phyloP scores from a whole-genome alignment of 1,139 yeast genomes.

The Debaryomycetaceae sp. region DNA sequence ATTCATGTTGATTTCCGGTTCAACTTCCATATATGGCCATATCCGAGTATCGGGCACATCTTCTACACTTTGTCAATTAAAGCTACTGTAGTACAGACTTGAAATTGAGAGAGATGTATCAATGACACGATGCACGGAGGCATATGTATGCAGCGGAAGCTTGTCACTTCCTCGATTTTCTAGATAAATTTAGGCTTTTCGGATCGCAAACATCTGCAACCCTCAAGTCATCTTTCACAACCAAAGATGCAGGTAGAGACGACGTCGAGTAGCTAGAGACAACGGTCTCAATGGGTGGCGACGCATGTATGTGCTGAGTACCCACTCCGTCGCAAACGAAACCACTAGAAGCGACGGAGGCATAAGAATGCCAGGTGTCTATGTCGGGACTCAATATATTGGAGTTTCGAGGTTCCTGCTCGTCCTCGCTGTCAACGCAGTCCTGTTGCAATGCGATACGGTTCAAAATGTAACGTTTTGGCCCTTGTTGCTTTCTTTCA shows the following conservation, averaged over 20 bases:
- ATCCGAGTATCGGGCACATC: not conserved
- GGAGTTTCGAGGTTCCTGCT: not conserved
- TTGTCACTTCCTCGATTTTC: not conserved
- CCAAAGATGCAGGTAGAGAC: not conserved
- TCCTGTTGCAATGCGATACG: conserved; percentile 44
- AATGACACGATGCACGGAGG: too few species aligned
- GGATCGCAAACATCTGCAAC: not conserved
- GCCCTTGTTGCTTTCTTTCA: not conserved
- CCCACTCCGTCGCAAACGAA: not conserved
- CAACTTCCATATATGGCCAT: not conserved
- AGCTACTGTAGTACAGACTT: too few species aligned
- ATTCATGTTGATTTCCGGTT: not conserved
- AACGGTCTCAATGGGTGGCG: not conserved
- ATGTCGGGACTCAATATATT: not conserved
- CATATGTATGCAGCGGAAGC: not conserved
- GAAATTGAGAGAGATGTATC: too few species aligned
- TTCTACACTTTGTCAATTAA: not conserved
- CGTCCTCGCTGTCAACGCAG: conserved; percentile 25
- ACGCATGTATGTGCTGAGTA: not conserved
- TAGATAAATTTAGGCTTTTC: not conserved
- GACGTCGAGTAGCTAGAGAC: not conserved
- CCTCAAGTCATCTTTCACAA: not conserved
- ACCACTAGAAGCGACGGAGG: not conserved
- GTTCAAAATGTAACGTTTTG: conserved; percentile 21
- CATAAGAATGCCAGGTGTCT: not conserved